phyloP scores from a whole-genome alignment of 306 rosid species.

The Casuarina glauca region DNA sequence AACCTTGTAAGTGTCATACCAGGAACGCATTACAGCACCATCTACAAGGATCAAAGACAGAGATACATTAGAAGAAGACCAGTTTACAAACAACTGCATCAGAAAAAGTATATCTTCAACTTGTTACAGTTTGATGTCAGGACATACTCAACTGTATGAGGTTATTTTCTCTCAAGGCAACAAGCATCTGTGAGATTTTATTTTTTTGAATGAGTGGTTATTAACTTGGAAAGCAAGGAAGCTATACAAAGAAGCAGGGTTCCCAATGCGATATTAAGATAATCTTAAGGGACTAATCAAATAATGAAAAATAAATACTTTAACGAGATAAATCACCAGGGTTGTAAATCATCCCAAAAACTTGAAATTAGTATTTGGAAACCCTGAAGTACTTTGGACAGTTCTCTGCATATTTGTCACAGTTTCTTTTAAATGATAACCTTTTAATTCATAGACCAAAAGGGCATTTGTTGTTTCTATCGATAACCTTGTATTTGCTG shows the following conservation, averaged over 20 bases:
- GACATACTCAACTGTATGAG: neutral
- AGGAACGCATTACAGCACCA: conserved; percentile 79
- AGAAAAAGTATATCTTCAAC: neutral
- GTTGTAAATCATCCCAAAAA: neutral
- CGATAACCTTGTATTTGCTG: neutral
- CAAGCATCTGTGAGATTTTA: neutral
- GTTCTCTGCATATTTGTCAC: conserved; percentile 4
- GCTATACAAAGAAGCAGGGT: neutral
- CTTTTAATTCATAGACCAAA: neutral
- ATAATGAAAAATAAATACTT: neutral
- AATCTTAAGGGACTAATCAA: neutral
- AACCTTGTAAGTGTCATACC: conserved; percentile 86
- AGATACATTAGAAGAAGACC: neutral
- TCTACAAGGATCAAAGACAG: conserved; percentile 42
- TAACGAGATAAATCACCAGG: neutral
- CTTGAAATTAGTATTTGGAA: neutral
- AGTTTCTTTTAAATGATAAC: neutral
- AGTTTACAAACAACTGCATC: neutral
- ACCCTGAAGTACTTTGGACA: neutral
- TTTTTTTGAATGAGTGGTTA: neutral
- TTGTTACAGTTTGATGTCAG: neutral
- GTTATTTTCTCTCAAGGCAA: neutral
- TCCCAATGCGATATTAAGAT: neutral
- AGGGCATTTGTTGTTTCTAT: neutral
- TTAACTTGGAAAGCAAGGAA: neutral